phyloP scores from a whole-genome alignment of 1,284 basidiomycete species.

The Cryptococcus hybrid region DNA sequence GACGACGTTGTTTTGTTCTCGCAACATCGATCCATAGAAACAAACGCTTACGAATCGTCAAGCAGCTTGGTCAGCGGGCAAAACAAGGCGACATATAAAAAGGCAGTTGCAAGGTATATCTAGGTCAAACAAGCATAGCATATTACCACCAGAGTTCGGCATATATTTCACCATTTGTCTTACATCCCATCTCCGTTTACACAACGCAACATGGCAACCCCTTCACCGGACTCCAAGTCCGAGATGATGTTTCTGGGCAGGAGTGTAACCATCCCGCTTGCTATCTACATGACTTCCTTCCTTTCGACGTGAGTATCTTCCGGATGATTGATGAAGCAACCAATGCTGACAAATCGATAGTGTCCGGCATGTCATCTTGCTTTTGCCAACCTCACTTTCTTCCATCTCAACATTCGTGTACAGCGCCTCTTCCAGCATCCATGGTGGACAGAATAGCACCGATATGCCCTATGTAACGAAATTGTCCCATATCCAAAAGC shows the following conservation, averaged over 20 bases:
- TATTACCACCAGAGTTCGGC: neutral
- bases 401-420: conserved; percentile 42
- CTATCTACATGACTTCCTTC: conserved; percentile 49
- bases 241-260: conserved; percentile 48
- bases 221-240: conserved; percentile 11
- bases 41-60: neutral
- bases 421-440: conserved; percentile 40
- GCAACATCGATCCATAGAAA: neutral
- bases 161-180: no score
- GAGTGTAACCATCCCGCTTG: conserved; percentile 46
- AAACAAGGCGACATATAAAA: no score
- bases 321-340: neutral
- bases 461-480: conserved; percentile 41
- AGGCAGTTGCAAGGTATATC: neutral
- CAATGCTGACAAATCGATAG: conserved; percentile 13
- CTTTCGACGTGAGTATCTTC: conserved; percentile 41
- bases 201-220: conserved; percentile 3
- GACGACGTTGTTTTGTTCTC: neutral
- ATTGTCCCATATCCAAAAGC: conserved; percentile 33
- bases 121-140: neutral
- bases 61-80: no score
- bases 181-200: neutral
- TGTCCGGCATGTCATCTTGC: conserved; percentile 48
- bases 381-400: conserved; percentile 50
- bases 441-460: conserved; percentile 49